phyloP scores from a whole-genome alignment of 1,139 yeast species.

The Hemisphaericaspora subhashii region DNA sequence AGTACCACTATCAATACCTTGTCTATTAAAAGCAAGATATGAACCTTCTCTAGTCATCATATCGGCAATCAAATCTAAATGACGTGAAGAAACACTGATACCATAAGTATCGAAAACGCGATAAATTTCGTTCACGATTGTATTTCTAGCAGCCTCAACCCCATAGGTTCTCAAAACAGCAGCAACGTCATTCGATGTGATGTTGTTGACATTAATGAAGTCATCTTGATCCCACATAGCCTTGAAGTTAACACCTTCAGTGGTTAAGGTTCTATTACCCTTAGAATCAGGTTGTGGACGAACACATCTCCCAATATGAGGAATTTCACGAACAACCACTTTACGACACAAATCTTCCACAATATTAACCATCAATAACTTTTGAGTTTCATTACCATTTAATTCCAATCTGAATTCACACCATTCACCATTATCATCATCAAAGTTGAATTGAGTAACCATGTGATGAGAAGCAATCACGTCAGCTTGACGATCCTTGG shows the following conservation, averaged over 20 bases:
- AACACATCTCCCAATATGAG: constrained; percentile 88
- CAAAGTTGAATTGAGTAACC: constrained; percentile 81
- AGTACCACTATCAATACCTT: constrained; percentile 94
- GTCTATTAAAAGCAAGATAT: constrained; percentile 94
- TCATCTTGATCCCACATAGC: constrained; percentile 99
- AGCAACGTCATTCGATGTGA: constrained; percentile 88
- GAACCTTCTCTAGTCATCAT: constrained; percentile 99
- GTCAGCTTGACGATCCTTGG: constrained; percentile 82
- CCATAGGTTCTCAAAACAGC: constrained; percentile 92
- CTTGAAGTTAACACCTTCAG: constrained; percentile 96
- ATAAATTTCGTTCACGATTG: constrained; percentile 94
- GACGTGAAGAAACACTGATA: constrained; percentile 89
- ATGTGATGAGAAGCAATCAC: constrained; percentile 72
- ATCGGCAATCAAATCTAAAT: constrained; percentile 94
- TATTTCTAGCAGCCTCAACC: constrained; percentile 98
- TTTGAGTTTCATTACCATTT: constrained; percentile 77
- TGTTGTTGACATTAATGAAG: constrained; percentile 83
- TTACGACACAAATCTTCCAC: constrained; percentile 88
- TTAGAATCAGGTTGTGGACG: constrained; percentile 69
- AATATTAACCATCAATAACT: constrained; percentile 94
- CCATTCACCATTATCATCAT: constrained; percentile 87
- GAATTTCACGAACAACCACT: constrained; percentile 91
- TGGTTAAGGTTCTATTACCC: constrained; percentile 69
- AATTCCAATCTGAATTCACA: constrained; percentile 86
- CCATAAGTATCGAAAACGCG: constrained; percentile 97